Percentiles rank a stretch among this genome's conserved stretches.
Evolutionary conservation across 2,329 filamentous ascomycete species (phyloP).

Genomic region (Clonostachys chloroleuca): DNA sequence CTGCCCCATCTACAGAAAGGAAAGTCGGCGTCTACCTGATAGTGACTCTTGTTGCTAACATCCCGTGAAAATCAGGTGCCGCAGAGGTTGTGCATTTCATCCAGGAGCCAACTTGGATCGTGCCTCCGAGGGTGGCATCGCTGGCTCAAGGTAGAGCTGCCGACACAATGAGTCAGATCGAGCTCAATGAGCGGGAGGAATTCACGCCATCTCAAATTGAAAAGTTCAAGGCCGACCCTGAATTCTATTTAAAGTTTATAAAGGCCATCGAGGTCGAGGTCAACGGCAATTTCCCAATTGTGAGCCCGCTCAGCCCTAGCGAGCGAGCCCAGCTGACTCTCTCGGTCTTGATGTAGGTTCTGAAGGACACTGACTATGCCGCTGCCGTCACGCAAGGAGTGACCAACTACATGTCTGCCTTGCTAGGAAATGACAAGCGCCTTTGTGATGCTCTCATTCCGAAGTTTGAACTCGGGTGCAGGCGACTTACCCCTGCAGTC

Average conservation of each 20-base stretch:
- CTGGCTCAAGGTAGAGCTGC: slow-evolving; percentile 25
- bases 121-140: slow-evolving; percentile 26
- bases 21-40: not conserved
- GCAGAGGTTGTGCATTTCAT: slow-evolving; percentile 33
- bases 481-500: slow-evolving; percentile 41
- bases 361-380: not conserved
- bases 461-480: slow-evolving; percentile 36
- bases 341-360: not conserved
- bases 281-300: not conserved
- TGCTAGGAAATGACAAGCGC: too few species aligned
- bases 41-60: not conserved
- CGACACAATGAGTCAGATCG: slow-evolving; percentile 10
- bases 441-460: slow-evolving; percentile 30
- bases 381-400: not conserved
- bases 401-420: too few species aligned
- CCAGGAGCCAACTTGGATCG: slow-evolving; percentile 35
- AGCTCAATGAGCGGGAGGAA: slow-evolving; percentile 11
- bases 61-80: slow-evolving; percentile 15
- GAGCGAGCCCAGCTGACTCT: slow-evolving; percentile 24
- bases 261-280: not conserved
- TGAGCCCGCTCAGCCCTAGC: slow-evolving; percentile 6
- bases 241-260: slow-evolving; percentile 29
- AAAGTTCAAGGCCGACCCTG: slow-evolving; percentile 38
- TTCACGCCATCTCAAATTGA: slow-evolving; percentile 31
- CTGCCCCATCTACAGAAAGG: slow-evolving; percentile 14